A percentile compares a stretch with the other conserved stretches of the same genome.
These are phyloP conservation scores for Lodderomyces metapsilosis DNA, from an alignment of 1,139 yeast species.

Conservation along the genomic window DNA sequence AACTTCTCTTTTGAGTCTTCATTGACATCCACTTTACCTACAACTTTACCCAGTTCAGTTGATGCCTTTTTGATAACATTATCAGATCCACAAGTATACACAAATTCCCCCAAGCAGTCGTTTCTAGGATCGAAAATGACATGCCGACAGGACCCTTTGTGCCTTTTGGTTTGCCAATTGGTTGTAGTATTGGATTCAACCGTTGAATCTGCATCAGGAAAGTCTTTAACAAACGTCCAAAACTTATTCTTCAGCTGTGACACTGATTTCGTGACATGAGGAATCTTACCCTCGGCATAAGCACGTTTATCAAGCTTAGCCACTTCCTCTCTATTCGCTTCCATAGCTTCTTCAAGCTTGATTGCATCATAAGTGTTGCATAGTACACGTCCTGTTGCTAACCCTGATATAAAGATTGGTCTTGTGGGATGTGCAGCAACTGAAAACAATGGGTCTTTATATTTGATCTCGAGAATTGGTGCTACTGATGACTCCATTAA, in stretches of 20 bases:
- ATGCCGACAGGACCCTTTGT: slow-evolving; percentile 84
- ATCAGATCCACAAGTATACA: slow-evolving; percentile 79
- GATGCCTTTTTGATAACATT: slow-evolving; percentile 73
- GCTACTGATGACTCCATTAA: slow-evolving; percentile 38
- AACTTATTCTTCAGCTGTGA: slow-evolving; percentile 43
- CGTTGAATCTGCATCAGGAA: slow-evolving; percentile 25
- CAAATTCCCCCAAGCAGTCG: slow-evolving; percentile 45
- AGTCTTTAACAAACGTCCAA: slow-evolving; percentile 49
- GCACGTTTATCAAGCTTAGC: slow-evolving; percentile 24
- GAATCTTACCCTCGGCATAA: slow-evolving; percentile 26
- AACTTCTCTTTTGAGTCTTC: slow-evolving; percentile 34
- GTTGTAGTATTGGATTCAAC: slow-evolving; percentile 28
- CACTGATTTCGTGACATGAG: slow-evolving; percentile 30
- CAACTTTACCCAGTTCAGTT: slow-evolving; percentile 73
- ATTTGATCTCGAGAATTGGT: slow-evolving; percentile 54
- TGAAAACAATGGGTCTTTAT: slow-evolving; percentile 66
- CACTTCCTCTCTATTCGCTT: slow-evolving; percentile 21
- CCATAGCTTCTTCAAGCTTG: slow-evolving; percentile 34
- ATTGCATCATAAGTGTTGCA: slow-evolving; percentile 55
- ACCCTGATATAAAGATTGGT: slow-evolving; percentile 66
- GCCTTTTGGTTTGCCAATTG: slow-evolving; percentile 87
- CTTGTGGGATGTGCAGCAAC: slow-evolving; percentile 77
- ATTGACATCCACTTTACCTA: slow-evolving; percentile 45
- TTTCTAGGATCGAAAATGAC: slow-evolving; percentile 60
- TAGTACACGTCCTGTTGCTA: slow-evolving; percentile 75